A percentile compares a stretch with the other conserved stretches of the same genome.
These are phyloP conservation scores for Lactifluus rugatus DNA, from an alignment of 768 basidiomycete species.

Conservation along the genomic window DNA sequence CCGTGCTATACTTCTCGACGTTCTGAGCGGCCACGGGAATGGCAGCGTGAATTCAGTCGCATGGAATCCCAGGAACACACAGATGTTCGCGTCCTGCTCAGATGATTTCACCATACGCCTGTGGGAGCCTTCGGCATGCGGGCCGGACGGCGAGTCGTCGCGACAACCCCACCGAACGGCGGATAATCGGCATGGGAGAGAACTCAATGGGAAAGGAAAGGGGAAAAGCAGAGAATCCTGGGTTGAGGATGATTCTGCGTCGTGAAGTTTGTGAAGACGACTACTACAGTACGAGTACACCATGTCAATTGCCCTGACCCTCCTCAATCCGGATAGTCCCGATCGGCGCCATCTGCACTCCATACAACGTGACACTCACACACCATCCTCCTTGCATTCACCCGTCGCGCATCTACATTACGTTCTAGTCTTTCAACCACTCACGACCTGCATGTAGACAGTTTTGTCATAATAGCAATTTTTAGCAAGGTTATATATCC, in stretches of 20 bases:
- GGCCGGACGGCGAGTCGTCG: conserved; percentile 12
- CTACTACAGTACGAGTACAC: neutral
- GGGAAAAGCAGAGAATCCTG: conserved; percentile 47
- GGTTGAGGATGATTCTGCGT: conserved; percentile 25
- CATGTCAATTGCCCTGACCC: too few relatives aligned
- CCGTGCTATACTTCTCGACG: conserved; percentile 72
- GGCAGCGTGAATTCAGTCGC: conserved; percentile 94
- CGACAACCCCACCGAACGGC: conserved; percentile 1
- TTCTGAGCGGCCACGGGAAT: conserved; percentile 76
- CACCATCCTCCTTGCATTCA: conserved; percentile 15
- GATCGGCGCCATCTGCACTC: conserved; percentile 4
- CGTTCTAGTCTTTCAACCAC: conserved; percentile 13
- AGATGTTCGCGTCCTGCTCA: conserved; percentile 94
- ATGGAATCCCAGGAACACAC: conserved; percentile 85
- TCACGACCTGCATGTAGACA: conserved; percentile 21
- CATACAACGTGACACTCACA: conserved; percentile 7
- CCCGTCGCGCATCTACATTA: conserved; percentile 18
- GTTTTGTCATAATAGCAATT: conserved; percentile 15
- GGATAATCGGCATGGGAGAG: conserved; percentile 12
- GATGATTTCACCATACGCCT: conserved; percentile 88
- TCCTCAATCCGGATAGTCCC: conserved; percentile 8
- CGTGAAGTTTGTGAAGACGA: conserved; percentile 17
- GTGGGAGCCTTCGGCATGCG: conserved; percentile 54
- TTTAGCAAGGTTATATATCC: conserved; percentile 17
- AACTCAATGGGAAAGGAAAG: conserved; percentile 47